These are phyloP conservation scores for Alternaria postmessia DNA, from an alignment of 2,329 filamentous ascomycete genomes.

Conservation along the genomic window DNA sequence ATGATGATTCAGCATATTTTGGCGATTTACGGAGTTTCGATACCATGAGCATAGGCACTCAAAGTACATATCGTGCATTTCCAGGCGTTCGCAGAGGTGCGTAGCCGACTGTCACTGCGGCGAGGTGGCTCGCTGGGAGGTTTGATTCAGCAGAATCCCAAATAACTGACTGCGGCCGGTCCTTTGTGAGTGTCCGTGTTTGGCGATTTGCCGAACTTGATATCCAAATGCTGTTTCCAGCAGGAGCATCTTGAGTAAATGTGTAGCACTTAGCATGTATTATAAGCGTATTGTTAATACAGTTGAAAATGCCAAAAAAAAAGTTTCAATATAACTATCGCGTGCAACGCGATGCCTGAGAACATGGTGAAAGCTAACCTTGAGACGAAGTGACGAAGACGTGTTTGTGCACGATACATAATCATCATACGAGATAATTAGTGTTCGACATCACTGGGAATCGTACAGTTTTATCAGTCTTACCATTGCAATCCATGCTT, in stretches of 20 bases:
- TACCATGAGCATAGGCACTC: slow-evolving; percentile 26
- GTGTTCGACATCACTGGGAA: not conserved
- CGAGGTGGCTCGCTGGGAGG: slow-evolving; percentile 1
- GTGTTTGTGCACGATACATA: not conserved
- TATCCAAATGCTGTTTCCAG: not conserved
- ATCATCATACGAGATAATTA: not conserved
- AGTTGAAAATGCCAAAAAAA: not conserved
- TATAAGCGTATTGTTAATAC: not conserved
- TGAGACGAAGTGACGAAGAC: not conserved
- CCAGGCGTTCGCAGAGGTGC: slow-evolving; percentile 24
- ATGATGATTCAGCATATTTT: slow-evolving; percentile 23
- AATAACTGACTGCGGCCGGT: not conserved
- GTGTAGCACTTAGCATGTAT: not conserved
- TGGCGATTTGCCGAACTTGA: not conserved
- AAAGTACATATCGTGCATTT: slow-evolving; percentile 20
- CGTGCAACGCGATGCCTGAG: not conserved
- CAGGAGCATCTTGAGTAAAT: not conserved
- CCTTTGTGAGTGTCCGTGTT: not conserved
- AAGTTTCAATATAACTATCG: not conserved
- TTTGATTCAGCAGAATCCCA: not conserved
- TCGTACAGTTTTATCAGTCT: not conserved
- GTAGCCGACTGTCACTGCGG: slow-evolving; percentile 4
- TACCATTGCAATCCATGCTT: not conserved
- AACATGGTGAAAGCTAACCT: not conserved
- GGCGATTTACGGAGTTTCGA: slow-evolving; percentile 30